Percentiles rank a stretch among this genome's conserved stretches.
Conservation (phyloP, 768 basidiomycete genomes). For the Suillus tomentosus region DNA sequence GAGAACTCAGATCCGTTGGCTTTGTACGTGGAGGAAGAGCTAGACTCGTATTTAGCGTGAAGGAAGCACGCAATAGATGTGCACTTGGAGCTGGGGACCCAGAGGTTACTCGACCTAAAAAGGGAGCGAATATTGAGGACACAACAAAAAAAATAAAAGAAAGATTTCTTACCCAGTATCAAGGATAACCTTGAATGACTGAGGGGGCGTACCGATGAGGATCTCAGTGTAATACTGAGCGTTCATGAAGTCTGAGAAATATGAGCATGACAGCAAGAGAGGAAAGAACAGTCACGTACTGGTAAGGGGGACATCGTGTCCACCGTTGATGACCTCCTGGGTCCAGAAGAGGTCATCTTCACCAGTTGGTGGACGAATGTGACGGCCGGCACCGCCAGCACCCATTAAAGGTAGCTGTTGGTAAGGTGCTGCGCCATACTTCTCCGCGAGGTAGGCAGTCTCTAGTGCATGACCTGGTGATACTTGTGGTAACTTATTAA, state of each 20-base stretch:
- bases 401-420: constrained; percentile 68
- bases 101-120: constrained; percentile 84
- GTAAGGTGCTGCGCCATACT: constrained; percentile 69
- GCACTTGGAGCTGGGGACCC: constrained; percentile 85
- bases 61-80: constrained; percentile 93
- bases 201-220: constrained; percentile 78
- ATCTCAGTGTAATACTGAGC: constrained; percentile 97
- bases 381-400: constrained; percentile 71
- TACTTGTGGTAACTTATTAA: constrained; percentile 78
- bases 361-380: constrained; percentile 47
- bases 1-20: constrained; percentile 86
- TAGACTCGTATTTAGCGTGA: constrained; percentile 88
- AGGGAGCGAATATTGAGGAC: constrained; percentile 12
- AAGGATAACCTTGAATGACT: constrained; percentile 90
- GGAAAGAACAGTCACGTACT: constrained; percentile 55
- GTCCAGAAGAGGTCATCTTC: constrained; percentile 77
- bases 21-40: constrained; percentile 80
- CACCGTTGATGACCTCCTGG: constrained; percentile 70
- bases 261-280: constrained; percentile 14
- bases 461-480: constrained; percentile 66
- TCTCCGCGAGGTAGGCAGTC: constrained; percentile 87
- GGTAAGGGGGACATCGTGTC: constrained; percentile 85
- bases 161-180: constrained; percentile 73
- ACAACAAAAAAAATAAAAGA: not conserved
- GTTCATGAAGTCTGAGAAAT: constrained; percentile 85